Base-by-base conservation (phyloP, 1,139 yeast species). In the Hansenula anomala region DNA sequence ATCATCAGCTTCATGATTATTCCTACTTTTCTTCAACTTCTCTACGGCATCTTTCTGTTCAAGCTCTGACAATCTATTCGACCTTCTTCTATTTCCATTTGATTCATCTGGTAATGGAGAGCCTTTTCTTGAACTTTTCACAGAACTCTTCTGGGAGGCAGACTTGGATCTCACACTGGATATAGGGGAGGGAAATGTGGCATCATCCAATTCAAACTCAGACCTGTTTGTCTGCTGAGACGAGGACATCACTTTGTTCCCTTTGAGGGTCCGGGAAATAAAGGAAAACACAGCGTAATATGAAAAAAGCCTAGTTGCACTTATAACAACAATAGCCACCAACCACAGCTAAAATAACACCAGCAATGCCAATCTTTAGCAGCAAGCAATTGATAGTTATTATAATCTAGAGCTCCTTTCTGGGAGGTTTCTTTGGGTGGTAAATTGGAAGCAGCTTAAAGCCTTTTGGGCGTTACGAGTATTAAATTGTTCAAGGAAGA, bases 101-200 rank as follows among this genome's bases (percentile, higher is more conserved):
- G 34, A 6, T 8, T 34, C 40, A n/a, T 17, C 12, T 13, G 33
- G 26, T 15, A 22, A 30, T 6, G 47, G 46, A 9, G 48, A 39
- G n/a, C 36, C 26, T 16, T 19, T 31, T 19, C 43, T 33, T 23
- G 47, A 44, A 17, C 36, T 36, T 17, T 16, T 29, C 16, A 41
- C 31, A 19, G 47, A 44, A 17, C 36, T 36, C 15, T 16, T 29
- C 16, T 29, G 34, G 2, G 48, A 43, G 3, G 24, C 6, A 14
- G 33, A 25, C 12, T 32, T 24, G 4, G 46, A 41, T 28, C 34
- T 41, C 18, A 30, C 39, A 16, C 43, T 44, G 2, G 46, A 38
- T 4, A 32, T 31, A 4, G 44, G 44, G 9, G 46, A 43, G 37
- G 41, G 58, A 11, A 41, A 40, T 8, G 37, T 36, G 11, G 28